Conservation (phyloP, 108 stramenopile genomes). For the Aurantiochytrium sp. region DNA sequence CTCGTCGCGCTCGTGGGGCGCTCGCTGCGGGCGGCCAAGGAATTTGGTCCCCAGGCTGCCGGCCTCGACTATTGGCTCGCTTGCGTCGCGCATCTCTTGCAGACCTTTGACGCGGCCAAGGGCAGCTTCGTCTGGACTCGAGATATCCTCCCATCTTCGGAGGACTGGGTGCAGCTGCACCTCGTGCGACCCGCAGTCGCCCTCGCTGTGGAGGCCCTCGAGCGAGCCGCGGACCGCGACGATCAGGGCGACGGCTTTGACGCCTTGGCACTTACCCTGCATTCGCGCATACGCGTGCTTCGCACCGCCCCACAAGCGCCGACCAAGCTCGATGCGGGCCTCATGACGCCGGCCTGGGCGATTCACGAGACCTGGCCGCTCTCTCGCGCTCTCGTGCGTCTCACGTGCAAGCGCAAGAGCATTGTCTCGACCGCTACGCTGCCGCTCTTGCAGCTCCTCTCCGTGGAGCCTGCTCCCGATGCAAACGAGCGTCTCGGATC, state of each 20-base stretch:
- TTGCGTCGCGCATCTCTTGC: not conserved
- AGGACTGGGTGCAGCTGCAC: constrained; percentile 4
- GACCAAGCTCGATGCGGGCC: not conserved
- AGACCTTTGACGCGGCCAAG: not conserved
- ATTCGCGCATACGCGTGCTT: not conserved
- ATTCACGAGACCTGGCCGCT: not conserved
- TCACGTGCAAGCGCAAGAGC: not conserved
- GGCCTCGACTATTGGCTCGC: not conserved
- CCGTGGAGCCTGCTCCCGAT: not conserved
- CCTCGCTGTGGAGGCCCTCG: not conserved
- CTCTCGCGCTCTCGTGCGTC: not conserved
- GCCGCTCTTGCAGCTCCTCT: not conserved
- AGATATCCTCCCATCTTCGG: constrained; percentile 3
- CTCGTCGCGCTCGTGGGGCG: not conserved
- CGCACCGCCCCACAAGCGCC: not conserved
- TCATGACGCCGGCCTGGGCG: not conserved
- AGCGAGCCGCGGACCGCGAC: not conserved
- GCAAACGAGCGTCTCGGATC: not conserved
- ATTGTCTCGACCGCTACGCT: not conserved
- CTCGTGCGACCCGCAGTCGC: not conserved
- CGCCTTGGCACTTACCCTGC: not conserved
- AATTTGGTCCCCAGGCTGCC: not conserved
- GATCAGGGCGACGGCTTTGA: constrained; percentile 16
- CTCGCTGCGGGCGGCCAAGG: not conserved
- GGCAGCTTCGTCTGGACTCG: not conserved